phyloP scores from a whole-genome alignment of 2,329 filamentous ascomycete species.

The Ustilaginoidea virens region DNA sequence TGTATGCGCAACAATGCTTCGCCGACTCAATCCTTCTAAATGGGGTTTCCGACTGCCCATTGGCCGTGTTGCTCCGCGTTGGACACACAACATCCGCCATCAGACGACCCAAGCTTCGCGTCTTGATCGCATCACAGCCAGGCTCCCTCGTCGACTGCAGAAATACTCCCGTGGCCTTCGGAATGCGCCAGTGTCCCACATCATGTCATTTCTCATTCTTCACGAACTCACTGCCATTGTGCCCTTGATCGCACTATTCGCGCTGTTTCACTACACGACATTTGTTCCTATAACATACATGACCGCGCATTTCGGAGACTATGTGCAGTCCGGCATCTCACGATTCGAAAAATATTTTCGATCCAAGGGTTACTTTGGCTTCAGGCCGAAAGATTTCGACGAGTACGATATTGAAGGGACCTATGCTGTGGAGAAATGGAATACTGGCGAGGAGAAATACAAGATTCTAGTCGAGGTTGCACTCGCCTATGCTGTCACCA shows the following conservation, averaged over 20 bases:
- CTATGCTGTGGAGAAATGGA: slow-evolving; percentile 20
- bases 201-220: slow-evolving; percentile 73
- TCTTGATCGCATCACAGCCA: slow-evolving; percentile 29
- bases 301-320: slow-evolving; percentile 30
- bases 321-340: slow-evolving; percentile 47
- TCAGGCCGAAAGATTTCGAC: slow-evolving; percentile 21
- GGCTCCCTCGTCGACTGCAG: slow-evolving; percentile 51
- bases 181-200: slow-evolving; percentile 64
- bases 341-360: slow-evolving; percentile 65
- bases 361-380: slow-evolving; percentile 68
- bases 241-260: slow-evolving; percentile 61
- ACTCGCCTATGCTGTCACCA: slow-evolving; percentile 82
- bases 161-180: slow-evolving; percentile 55
- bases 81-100: slow-evolving; percentile 7
- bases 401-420: slow-evolving; percentile 7
- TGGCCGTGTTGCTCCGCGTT: slow-evolving; percentile 4
- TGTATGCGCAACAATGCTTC: slow-evolving; percentile 15
- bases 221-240: slow-evolving; percentile 85
- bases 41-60: slow-evolving; percentile 9
- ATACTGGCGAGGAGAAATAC: slow-evolving; percentile 29
- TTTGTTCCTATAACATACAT: slow-evolving; percentile 50
- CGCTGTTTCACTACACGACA: slow-evolving; percentile 63
- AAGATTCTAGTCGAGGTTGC: slow-evolving; percentile 55
- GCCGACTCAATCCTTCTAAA: slow-evolving; percentile 8
- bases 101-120: slow-evolving; percentile 18